Evolutionary conservation across 225 moss, liverwort and hornwort genomes (phyloP).

Genomic region (Takakia lepidozioides): DNA sequence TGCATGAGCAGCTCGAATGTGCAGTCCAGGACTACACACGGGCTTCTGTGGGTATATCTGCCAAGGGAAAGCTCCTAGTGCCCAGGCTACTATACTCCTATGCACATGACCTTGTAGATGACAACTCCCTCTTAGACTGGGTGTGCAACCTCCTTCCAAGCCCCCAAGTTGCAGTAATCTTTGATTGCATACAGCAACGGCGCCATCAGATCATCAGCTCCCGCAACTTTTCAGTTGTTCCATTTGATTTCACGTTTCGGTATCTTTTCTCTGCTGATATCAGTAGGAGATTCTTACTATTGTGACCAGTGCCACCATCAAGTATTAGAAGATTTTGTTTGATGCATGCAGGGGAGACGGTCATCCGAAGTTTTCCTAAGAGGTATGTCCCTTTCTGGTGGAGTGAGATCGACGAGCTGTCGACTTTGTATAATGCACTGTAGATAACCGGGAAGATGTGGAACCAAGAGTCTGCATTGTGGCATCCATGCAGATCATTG

Average conservation of each 20-base stretch:
- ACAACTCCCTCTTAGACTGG: slow-evolving; percentile 61
- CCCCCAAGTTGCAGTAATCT: slow-evolving; percentile 56
- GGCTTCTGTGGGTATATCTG: slow-evolving; percentile 59
- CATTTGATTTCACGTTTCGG: slow-evolving; percentile 65
- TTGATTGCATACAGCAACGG: slow-evolving; percentile 73
- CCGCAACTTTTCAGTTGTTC: slow-evolving; percentile 54
- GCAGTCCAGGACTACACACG: slow-evolving; percentile 65
- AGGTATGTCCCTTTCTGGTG: too few species aligned
- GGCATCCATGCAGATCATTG: too few species aligned
- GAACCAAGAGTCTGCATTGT: too few species aligned
- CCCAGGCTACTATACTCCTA: slow-evolving; percentile 73
- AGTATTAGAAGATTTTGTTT: too few species aligned
- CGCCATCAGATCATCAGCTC: slow-evolving; percentile 52
- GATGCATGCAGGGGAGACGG: too few species aligned
- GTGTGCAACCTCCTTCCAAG: slow-evolving; percentile 68
- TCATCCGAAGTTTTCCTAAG: too few species aligned
- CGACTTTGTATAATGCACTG: too few species aligned
- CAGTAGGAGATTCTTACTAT: slow-evolving; percentile 1
- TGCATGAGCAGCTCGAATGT: slow-evolving; percentile 57
- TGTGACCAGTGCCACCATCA: too few species aligned
- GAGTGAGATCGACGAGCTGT: too few species aligned
- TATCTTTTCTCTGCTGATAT: slow-evolving; percentile 55
- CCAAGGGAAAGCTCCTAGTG: slow-evolving; percentile 64
- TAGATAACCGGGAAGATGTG: too few species aligned
- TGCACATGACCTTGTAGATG: slow-evolving; percentile 66